Conservation (phyloP, 805 yeast genomes). For the Ogataea pilisensis region DNA sequence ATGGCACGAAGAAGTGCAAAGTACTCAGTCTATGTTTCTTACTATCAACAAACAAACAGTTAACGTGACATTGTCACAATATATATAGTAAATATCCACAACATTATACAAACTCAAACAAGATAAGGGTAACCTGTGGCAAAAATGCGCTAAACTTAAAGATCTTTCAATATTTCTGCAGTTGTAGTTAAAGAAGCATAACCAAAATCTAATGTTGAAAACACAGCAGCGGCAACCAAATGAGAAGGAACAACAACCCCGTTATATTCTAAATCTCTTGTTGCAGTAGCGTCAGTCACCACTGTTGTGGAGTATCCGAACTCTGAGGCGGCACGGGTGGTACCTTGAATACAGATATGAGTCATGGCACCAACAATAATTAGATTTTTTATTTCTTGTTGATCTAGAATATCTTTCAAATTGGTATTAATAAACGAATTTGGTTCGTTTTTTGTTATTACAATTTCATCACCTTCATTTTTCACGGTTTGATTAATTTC, state of each 20-base stretch:
- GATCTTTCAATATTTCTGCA: conserved; percentile 1
- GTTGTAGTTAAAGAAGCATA: conserved; percentile 3
- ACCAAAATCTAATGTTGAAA: conserved; percentile 3
- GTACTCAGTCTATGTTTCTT: too few relatives aligned
- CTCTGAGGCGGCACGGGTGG: conserved; percentile 4
- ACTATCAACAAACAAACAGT: too few relatives aligned
- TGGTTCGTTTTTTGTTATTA: conserved; percentile 6
- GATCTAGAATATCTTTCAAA: conserved; percentile 1
- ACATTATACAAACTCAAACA: too few relatives aligned
- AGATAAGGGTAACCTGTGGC: too few relatives aligned
- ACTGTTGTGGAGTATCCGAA: conserved; percentile 5
- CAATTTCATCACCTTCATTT: neutral
- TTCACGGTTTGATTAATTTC: conserved; percentile 3
- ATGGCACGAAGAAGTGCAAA: too few relatives aligned
- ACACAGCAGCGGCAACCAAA: conserved; percentile 4
- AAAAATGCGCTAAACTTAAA: too few relatives aligned
- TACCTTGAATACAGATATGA: conserved; percentile 7
- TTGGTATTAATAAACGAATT: conserved; percentile 5
- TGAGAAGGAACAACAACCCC: conserved; percentile 5
- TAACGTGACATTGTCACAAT: too few relatives aligned
- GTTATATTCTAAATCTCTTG: conserved; percentile 5
- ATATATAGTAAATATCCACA: too few relatives aligned
- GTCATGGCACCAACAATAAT: conserved; percentile 8
- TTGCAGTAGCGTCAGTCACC: conserved; percentile 7
- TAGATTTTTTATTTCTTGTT: conserved; percentile 1